Evolutionary conservation across 441 rosid genomes (phyloP), one percentile per base, ranked within the genome.

Genomic region (Erodium moschatum): DNA sequence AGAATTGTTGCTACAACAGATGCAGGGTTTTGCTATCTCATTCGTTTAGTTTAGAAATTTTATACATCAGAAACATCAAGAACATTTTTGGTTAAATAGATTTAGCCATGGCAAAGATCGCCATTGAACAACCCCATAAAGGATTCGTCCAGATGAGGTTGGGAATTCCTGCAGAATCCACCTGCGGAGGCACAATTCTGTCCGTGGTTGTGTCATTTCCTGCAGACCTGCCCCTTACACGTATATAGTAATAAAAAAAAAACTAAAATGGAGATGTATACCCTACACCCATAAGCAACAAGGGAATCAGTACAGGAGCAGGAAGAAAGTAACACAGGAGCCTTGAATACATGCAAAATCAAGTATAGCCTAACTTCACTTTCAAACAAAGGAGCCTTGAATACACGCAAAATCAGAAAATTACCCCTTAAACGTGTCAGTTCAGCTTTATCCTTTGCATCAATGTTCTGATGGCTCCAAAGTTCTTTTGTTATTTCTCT

Each of bases 401-500:
- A 7, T 4, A 16, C 29, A 20, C 24, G 27, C 62, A 18, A 58
- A 58, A 18, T 58, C 63, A 58, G 19, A 68, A 54, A 54, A 48
- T 71, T 84, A 95, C 99, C 98, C 84, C 85, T 86, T 72, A 90
- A 75, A 67, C 75, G 81, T 74, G 75, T 85, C 63, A 92, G 83
- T 78, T 83, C 86, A 21, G 87, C 90, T 80, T 83, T 87, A 77
- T 80, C 84, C 79, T 81, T 90, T 6, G 89, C 93, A 82, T 85
- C 86, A 42, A 70, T 74, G 70, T 90, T 96, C 67, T 76, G 84
- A 69, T 56, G 77, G 61, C 72, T 81, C 80, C 85, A 93, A 82
- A 92, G 78, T 68, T 95, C 89, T 72, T 78, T 74, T 19, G 84
- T 83, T 75, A 89, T 70, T 61, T 84, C 72, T 76, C 77, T 90